Base-by-base conservation (phyloP, 2,329 filamentous ascomycete genomes). In the Talaromyces amestolkiae region DNA sequence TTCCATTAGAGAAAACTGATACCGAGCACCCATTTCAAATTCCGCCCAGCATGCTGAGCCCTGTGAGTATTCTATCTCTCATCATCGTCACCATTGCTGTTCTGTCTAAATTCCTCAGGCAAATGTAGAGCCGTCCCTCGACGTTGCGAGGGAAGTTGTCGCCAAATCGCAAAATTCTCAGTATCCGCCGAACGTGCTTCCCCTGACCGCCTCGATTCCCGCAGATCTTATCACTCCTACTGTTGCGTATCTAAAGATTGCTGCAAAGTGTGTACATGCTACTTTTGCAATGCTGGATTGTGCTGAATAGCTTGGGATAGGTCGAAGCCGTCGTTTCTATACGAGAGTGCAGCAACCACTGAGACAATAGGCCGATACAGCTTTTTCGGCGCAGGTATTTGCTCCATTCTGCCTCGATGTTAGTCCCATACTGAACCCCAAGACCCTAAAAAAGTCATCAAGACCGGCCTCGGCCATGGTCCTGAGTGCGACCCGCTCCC, bases 361-460 rank as follows among this genome's bases (percentile, higher is more conserved):
- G 94, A 98, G 79, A 93, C 90, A n/a, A 92, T 99, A 70, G 94
- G 94, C 66, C 86, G 95, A 72, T 98, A 97, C 79, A 97, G 92
- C 82, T 99, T 99, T 79, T 86, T 99, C 67, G 94, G 94, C 70
- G 91, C 91, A 71, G 89, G 90, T 77, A 71, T 15, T n/a, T 49
- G 19, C n/a, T 24, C 33, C 13, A n/a, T 17, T 27, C 47, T 22
- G 17, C 19, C 19, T 39, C 4, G 31, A 49, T 19, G 43, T 67
- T 35, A 47, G 22, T 37, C 63, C 56, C 35, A 58, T 37, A 60
- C 61, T 33, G 41, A 51, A 13, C 24, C 11, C 15, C 5, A 69
- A 84, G 86, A 89, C 71, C 84, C 88, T 24, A 83, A 85, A 68
- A 95, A 96, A 79, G 86, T 97, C 66, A 84, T 99, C 71, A 90